phyloP scores from a whole-genome alignment of 2,329 filamentous ascomycete species.

The Cytospora paraplurivora region DNA sequence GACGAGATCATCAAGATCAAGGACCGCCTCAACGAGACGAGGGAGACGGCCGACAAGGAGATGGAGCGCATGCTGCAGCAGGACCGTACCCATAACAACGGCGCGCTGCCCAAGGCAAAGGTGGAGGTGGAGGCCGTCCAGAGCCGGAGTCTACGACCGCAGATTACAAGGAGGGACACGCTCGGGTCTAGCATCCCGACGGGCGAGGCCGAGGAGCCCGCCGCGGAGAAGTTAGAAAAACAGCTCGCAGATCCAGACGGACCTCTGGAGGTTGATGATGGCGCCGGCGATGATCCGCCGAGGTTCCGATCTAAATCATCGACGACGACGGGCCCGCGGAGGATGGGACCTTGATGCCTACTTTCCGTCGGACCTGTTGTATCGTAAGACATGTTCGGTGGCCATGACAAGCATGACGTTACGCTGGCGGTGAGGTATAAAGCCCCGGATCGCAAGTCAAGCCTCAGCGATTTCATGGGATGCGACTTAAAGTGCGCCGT shows the following conservation, averaged over 20 bases:
- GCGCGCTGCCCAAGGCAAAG: conserved; percentile 39
- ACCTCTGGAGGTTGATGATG: conserved; percentile 46
- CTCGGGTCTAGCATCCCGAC: conserved; percentile 3
- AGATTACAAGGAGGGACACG: conserved; percentile 54
- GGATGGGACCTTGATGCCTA: conserved; percentile 12
- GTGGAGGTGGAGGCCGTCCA: conserved; percentile 43
- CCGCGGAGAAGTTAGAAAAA: conserved; percentile 18
- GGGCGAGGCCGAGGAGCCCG: conserved; percentile 5
- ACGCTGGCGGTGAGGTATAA: not conserved
- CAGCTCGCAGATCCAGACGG: conserved; percentile 5
- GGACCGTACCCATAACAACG: conserved; percentile 55
- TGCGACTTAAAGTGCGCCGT: not conserved
- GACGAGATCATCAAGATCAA: conserved; percentile 73
- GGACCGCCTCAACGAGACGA: conserved; percentile 63
- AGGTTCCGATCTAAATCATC: conserved; percentile 48
- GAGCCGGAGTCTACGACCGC: conserved; percentile 53
- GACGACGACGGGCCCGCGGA: conserved; percentile 34
- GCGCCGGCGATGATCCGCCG: conserved; percentile 42
- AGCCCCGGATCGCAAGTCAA: not conserved
- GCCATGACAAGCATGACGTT: not conserved
- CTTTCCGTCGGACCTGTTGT: not conserved
- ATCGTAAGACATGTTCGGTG: not conserved
- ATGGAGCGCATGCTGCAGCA: conserved; percentile 55
- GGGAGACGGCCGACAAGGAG: conserved; percentile 62
- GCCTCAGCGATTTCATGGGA: not conserved